Percentiles rank a stretch among this genome's conserved stretches.
Evolutionary conservation across 2,329 filamentous ascomycete species (phyloP).

Genomic region (Cercospora beticola): DNA sequence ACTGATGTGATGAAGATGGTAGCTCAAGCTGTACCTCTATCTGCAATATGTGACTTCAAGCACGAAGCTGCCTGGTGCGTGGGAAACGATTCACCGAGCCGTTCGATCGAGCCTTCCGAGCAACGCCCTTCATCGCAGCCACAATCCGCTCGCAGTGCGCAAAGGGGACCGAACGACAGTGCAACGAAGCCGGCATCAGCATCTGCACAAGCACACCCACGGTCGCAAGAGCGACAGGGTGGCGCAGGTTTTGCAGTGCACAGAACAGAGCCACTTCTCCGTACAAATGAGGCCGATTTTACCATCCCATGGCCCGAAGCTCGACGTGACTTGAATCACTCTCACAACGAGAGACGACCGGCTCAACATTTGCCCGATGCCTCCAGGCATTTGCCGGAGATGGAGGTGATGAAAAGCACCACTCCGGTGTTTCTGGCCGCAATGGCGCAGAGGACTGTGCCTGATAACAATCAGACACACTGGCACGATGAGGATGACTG

Average conservation of each 20-base stretch:
- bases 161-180: not conserved
- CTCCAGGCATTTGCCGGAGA: not conserved
- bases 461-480: not conserved
- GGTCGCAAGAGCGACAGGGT: not conserved
- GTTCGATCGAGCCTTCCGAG: not conserved
- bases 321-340: not conserved
- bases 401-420: not conserved
- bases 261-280: not conserved
- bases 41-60: not conserved
- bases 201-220: not conserved
- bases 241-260: not conserved
- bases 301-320: not conserved
- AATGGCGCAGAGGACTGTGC: not conserved
- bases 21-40: not conserved
- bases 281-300: not conserved
- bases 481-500: not conserved
- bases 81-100: not conserved
- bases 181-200: not conserved
- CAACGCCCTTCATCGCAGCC: not conserved
- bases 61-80: not conserved
- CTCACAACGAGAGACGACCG: not conserved
- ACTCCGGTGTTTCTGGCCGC: not conserved
- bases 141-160: not conserved
- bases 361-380: not conserved
- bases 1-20: conserved; percentile 6